phyloP scores from a whole-genome alignment of 2,329 filamentous ascomycete species.

The Amylocarpus encephaloides region DNA sequence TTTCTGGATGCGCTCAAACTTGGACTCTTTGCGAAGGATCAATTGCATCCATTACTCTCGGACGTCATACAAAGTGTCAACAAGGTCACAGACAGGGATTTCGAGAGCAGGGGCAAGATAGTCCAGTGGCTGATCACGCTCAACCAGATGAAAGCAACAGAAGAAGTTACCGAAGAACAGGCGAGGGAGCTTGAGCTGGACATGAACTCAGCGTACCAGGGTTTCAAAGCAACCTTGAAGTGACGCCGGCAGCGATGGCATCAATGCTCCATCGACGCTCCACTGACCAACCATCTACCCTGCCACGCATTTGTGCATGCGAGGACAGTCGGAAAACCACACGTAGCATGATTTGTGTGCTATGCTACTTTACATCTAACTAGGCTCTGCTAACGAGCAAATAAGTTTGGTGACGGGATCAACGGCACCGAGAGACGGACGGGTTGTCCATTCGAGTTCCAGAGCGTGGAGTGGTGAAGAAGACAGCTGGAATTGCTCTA shows the following conservation, averaged over 20 bases:
- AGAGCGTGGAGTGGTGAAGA: not conserved
- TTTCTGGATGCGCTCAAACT: conserved; percentile 92
- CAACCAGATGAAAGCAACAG: conserved; percentile 95
- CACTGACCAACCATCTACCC: not conserved
- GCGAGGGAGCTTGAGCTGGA: conserved; percentile 85
- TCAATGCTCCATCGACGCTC: not conserved
- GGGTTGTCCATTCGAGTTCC: not conserved
- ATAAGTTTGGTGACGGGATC: too few species aligned
- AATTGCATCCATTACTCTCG: conserved; percentile 87
- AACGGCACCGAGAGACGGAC: too few species aligned
- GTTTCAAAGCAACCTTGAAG: conserved; percentile 60
- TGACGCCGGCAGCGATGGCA: conserved; percentile 9
- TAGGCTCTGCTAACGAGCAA: too few species aligned
- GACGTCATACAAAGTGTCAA: conserved; percentile 97
- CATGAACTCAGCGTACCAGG: conserved; percentile 89
- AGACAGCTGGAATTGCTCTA: not conserved
- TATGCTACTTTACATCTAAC: too few species aligned
- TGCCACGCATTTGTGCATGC: not conserved
- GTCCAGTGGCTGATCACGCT: conserved; percentile 96
- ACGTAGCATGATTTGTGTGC: too few species aligned
- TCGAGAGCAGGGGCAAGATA: conserved; percentile 93
- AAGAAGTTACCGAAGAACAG: conserved; percentile 82
- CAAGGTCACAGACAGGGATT: conserved; percentile 91
- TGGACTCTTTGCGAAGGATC: conserved; percentile 88
- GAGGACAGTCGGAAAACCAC: too few species aligned